Conservation (phyloP, 2,329 filamentous ascomycete species). For the Diplodia scrobiculata region DNA sequence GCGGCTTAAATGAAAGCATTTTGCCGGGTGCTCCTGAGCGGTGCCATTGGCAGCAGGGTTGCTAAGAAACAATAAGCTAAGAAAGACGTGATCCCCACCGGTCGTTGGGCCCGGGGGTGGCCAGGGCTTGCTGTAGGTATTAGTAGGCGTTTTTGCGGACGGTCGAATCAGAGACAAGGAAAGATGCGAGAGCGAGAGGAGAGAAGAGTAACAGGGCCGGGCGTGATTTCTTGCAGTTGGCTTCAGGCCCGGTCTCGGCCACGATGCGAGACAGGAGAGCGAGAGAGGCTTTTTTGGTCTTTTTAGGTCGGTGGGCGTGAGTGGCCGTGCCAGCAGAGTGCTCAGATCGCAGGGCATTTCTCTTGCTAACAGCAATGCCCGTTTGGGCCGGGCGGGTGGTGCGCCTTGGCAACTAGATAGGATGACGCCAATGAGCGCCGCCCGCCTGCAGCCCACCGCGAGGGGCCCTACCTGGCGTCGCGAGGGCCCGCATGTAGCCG, state of each 20-base stretch:
- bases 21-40: neutral
- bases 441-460: neutral
- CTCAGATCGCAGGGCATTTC: conserved; percentile 22
- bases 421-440: neutral
- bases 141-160: neutral
- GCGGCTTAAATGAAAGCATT: conserved; percentile 3
- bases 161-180: neutral
- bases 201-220: neutral
- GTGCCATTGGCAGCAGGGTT: neutral
- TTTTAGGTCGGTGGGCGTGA: neutral
- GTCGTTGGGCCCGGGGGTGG: conserved; percentile 12
- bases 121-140: neutral
- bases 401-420: conserved; percentile 17
- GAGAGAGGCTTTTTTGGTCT: neutral
- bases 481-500: neutral
- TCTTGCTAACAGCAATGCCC: conserved; percentile 12
- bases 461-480: conserved; percentile 10
- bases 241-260: neutral
- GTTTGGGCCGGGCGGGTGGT: conserved; percentile 8
- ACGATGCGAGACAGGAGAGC: neutral
- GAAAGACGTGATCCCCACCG: conserved; percentile 22
- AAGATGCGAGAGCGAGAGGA: neutral
- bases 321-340: conserved; percentile 19
- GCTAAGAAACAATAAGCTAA: conserved; percentile 13
- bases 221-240: neutral